phyloP scores from a whole-genome alignment of 768 basidiomycete species.

The Trametes sanguinea region DNA sequence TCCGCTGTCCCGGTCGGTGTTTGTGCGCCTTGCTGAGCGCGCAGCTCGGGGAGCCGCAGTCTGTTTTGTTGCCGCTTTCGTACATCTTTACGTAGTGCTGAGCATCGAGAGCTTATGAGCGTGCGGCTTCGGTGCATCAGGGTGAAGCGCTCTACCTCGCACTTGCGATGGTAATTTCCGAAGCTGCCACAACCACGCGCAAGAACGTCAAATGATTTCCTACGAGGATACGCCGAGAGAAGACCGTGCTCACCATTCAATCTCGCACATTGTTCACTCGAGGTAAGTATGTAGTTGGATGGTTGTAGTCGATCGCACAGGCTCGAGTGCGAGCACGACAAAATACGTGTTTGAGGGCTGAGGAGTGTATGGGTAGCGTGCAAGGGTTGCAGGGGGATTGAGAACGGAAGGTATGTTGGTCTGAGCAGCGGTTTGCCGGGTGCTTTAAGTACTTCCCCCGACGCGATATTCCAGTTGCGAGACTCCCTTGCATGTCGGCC shows the following conservation, averaged over 20 bases:
- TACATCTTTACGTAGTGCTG: slow-evolving; percentile 35
- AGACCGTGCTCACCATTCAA: slow-evolving; percentile 30
- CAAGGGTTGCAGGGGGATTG: background rate
- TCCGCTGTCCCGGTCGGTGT: slow-evolving; percentile 25
- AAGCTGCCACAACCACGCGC: slow-evolving; percentile 20
- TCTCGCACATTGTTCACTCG: slow-evolving; percentile 27
- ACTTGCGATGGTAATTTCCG: slow-evolving; percentile 35
- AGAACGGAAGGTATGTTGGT: background rate
- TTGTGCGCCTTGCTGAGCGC: slow-evolving; percentile 31
- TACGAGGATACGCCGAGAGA: slow-evolving; percentile 1
- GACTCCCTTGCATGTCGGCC: slow-evolving; percentile 5
- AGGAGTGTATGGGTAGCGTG: background rate
- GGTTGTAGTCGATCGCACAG: background rate
- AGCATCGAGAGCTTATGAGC: background rate
- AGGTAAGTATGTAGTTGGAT: background rate
- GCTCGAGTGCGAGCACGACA: background rate
- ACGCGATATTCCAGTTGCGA: slow-evolving; percentile 6
- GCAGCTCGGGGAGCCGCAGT: slow-evolving; percentile 31
- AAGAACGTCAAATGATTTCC: background rate
- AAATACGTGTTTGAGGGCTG: background rate
- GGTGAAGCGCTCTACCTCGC: slow-evolving; percentile 23
- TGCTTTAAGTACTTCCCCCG: slow-evolving; percentile 13
- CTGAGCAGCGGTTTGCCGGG: background rate
- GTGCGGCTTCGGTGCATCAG: background rate
- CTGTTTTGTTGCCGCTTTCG: slow-evolving; percentile 33